Percentiles rank a stretch among this genome's conserved stretches.
These are phyloP conservation scores for Zygosaccharomyces pseudorouxii DNA, from an alignment of 805 yeast genomes.

Conservation along the genomic window DNA sequence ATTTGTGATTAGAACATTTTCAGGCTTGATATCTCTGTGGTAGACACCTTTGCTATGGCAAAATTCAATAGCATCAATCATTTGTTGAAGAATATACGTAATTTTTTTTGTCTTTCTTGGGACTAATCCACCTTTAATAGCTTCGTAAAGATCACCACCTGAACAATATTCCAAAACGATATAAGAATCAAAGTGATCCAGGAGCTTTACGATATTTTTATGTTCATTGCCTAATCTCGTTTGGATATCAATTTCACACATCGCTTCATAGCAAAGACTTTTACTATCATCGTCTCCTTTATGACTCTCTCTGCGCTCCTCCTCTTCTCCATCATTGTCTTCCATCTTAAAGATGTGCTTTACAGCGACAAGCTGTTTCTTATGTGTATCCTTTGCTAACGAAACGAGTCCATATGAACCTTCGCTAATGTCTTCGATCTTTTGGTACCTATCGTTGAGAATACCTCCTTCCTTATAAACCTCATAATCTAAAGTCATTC, in stretches of 20 bases:
- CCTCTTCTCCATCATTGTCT: slow-evolving; percentile 37
- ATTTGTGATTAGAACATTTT: slow-evolving; percentile 58
- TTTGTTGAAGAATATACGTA: slow-evolving; percentile 53
- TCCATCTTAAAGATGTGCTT: slow-evolving; percentile 71
- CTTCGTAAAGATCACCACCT: slow-evolving; percentile 82
- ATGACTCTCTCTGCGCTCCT: slow-evolving; percentile 14
- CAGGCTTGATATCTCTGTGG: slow-evolving; percentile 79
- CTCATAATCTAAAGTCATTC: slow-evolving; percentile 34
- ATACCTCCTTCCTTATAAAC: slow-evolving; percentile 45
- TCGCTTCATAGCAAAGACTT: slow-evolving; percentile 51
- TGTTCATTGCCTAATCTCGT: slow-evolving; percentile 54
- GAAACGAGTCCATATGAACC: slow-evolving; percentile 94
- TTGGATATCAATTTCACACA: slow-evolving; percentile 64
- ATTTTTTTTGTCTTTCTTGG: slow-evolving; percentile 47
- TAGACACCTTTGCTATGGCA: slow-evolving; percentile 70
- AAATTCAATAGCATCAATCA: slow-evolving; percentile 70
- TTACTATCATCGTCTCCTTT: slow-evolving; percentile 32
- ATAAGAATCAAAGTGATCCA: slow-evolving; percentile 63
- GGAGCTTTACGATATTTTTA: slow-evolving; percentile 52
- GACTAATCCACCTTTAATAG: slow-evolving; percentile 56
- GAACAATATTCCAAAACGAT: slow-evolving; percentile 78
- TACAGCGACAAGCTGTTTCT: slow-evolving; percentile 65
- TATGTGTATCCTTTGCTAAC: slow-evolving; percentile 64
- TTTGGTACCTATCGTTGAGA: slow-evolving; percentile 58
- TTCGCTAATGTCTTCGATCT: slow-evolving; percentile 72